phyloP scores from a whole-genome alignment of 2,329 filamentous ascomycete species.

The Diaporthe australafricana region DNA sequence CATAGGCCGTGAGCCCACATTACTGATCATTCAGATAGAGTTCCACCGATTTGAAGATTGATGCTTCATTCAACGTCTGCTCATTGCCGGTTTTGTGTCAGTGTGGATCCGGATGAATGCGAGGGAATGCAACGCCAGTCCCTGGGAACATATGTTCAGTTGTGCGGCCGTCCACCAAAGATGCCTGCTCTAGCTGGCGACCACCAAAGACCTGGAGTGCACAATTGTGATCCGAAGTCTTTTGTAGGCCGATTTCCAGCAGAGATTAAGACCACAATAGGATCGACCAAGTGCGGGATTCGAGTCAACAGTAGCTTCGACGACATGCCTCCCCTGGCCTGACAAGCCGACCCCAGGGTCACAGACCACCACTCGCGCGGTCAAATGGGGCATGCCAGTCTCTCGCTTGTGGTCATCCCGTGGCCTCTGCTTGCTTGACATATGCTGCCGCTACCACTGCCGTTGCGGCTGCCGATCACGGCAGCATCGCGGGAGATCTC shows the following conservation, averaged over 20 bases:
- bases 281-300: background rate
- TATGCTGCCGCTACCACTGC: background rate
- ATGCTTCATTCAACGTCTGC: background rate
- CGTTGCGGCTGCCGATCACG: background rate
- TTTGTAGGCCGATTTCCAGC: background rate
- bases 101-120: background rate
- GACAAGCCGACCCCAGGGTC: background rate
- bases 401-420: background rate
- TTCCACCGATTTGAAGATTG: background rate
- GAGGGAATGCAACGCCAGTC: background rate
- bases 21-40: background rate
- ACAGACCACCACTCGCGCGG: slow-evolving; percentile 16
- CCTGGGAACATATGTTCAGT: background rate
- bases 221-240: background rate
- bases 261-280: background rate
- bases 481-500: slow-evolving; percentile 10
- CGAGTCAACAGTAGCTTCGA: slow-evolving; percentile 14
- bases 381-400: background rate
- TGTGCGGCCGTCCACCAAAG: background rate
- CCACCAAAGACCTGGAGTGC: background rate
- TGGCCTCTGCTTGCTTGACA: background rate
- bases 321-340: background rate
- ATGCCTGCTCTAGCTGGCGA: background rate
- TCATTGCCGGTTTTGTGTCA: background rate
- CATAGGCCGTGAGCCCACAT: background rate